These are phyloP conservation scores for Alternaria triticina DNA, from an alignment of 2,329 filamentous ascomycete species.

Conservation along the genomic window DNA sequence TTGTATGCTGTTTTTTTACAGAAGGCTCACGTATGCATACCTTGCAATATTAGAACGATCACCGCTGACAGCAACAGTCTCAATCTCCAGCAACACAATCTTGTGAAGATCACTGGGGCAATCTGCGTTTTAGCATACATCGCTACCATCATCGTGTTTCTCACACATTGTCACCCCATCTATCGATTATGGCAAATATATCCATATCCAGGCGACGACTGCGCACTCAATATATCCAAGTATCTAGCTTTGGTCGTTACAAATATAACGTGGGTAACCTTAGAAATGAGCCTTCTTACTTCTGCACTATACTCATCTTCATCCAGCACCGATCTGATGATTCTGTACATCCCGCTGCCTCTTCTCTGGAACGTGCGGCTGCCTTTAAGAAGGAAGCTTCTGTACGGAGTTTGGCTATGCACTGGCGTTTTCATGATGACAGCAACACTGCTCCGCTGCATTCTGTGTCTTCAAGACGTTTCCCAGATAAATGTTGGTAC, in stretches of 20 bases:
- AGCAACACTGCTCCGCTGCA: constrained; percentile 1
- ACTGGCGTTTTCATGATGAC: constrained; percentile 3
- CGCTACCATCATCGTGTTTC: constrained; percentile 7
- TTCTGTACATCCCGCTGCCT: constrained; percentile 2
- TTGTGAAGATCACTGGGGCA: constrained; percentile 11
- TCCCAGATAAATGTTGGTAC: constrained; percentile 7
- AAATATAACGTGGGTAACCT: constrained; percentile 2
- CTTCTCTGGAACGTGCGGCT: constrained; percentile 2
- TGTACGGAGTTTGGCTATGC: constrained; percentile 2
- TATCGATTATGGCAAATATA: constrained; percentile 16
- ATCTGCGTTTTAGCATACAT: constrained; percentile 7
- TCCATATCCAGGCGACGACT: constrained; percentile 15
- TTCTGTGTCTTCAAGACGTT: constrained; percentile 5
- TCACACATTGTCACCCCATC: constrained; percentile 13
- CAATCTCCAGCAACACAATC: constrained; percentile 6
- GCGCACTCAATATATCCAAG: constrained; percentile 16
- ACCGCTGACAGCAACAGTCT: constrained; percentile 3
- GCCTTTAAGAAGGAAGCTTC: neutral
- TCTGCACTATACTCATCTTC: neutral
- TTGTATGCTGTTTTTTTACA: constrained; percentile 18
- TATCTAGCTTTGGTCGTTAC: constrained; percentile 12
- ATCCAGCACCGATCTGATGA: constrained; percentile 4
- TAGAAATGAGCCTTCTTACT: neutral
- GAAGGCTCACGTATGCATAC: constrained; percentile 11
- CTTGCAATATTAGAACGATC: neutral